Conservation (phyloP, 2,329 filamentous ascomycete genomes). For the Colletotrichum tamarilloi region DNA sequence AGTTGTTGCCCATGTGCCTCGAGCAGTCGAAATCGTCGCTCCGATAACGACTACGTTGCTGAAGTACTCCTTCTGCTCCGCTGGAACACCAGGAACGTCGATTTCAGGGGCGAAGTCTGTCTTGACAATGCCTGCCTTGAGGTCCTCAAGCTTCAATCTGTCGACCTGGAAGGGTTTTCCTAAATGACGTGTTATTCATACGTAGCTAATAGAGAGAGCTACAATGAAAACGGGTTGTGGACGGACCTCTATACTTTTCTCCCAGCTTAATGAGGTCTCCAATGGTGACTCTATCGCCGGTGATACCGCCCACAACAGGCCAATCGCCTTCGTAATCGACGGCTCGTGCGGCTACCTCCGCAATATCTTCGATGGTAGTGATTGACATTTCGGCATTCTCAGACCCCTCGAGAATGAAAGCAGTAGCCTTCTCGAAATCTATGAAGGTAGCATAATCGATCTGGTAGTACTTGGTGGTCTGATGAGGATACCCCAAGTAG, state of each 20-base stretch:
- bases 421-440: conserved; percentile 48
- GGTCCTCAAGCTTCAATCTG: conserved; percentile 44
- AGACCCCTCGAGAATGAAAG: conserved; percentile 43
- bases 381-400: conserved; percentile 44
- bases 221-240: background rate
- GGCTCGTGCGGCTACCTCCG: conserved; percentile 47
- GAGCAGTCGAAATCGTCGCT: conserved; percentile 39
- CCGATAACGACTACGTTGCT: conserved; percentile 38
- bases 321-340: conserved; percentile 53
- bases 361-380: conserved; percentile 49
- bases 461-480: conserved; percentile 50
- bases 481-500: conserved; percentile 58
- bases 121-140: conserved; percentile 42
- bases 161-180: conserved; percentile 44
- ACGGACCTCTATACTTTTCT: conserved; percentile 47
- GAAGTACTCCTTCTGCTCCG: conserved; percentile 41
- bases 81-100: conserved; percentile 43
- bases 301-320: conserved; percentile 52
- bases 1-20: conserved; percentile 41
- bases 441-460: conserved; percentile 15
- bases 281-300: conserved; percentile 44
- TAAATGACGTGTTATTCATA: background rate
- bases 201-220: no score
- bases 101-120: conserved; percentile 40
- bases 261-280: conserved; percentile 46